Conservation (phyloP, 768 basidiomycete species). For the Auriscalpium microsporum region DNA sequence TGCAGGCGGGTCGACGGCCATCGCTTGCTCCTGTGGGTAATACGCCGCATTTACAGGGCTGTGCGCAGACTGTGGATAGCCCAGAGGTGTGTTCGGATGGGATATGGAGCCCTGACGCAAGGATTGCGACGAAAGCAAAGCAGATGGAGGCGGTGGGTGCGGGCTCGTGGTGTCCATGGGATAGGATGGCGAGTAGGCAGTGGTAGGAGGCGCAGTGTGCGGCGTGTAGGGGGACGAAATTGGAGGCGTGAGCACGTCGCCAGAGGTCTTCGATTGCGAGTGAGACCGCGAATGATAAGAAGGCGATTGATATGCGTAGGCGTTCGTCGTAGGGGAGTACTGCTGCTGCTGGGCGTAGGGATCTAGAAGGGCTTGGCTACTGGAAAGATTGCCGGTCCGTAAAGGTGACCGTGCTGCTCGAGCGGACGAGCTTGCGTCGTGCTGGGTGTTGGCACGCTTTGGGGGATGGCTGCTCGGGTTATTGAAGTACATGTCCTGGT, state of each 20-base stretch:
- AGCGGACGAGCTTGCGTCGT: conserved; percentile 40
- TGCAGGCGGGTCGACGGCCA: conserved; percentile 60
- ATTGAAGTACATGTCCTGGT: conserved; percentile 57
- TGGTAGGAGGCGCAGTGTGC: conserved; percentile 32
- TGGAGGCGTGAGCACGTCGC: conserved; percentile 13
- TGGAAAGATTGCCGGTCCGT: conserved; percentile 41
- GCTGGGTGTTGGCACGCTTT: conserved; percentile 48
- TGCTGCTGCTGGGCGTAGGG: conserved; percentile 54
- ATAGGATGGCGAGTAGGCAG: conserved; percentile 38
- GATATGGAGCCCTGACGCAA: conserved; percentile 52
- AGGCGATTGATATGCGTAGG: conserved; percentile 37
- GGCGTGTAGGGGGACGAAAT: conserved; percentile 52
- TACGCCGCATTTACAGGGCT: conserved; percentile 40
- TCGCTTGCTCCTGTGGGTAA: conserved; percentile 57
- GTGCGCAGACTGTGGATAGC: conserved; percentile 48
- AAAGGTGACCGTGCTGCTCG: conserved; percentile 55
- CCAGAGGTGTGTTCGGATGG: conserved; percentile 65
- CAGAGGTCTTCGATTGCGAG: conserved; percentile 39
- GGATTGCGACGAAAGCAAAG: conserved; percentile 40
- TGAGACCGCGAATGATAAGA: conserved; percentile 37
- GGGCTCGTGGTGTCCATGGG: conserved; percentile 61
- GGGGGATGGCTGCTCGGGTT: conserved; percentile 38
- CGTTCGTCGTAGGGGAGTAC: conserved; percentile 53
- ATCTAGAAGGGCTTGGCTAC: conserved; percentile 43
- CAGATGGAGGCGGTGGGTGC: conserved; percentile 43